These are phyloP conservation scores for Geotrichum candidum DNA, from an alignment of 1,139 yeast species.

Conservation along the genomic window DNA sequence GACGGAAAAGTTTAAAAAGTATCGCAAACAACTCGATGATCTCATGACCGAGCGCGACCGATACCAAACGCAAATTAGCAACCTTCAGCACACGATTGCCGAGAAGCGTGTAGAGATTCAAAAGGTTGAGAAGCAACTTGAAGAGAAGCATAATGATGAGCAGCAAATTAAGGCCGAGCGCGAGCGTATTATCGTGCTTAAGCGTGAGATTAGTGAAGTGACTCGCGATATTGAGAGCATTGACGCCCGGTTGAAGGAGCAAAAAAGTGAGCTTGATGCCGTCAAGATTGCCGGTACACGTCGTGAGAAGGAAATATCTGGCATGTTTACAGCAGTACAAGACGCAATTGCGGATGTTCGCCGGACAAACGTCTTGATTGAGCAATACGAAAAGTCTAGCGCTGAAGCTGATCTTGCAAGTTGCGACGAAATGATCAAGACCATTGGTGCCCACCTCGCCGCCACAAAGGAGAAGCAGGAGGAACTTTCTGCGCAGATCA, in stretches of 20 bases:
- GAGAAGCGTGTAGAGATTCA: constrained; percentile 53
- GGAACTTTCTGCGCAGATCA: constrained; percentile 20
- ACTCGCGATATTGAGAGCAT: constrained; percentile 16
- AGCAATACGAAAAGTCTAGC: constrained; percentile 18
- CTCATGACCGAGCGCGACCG: constrained; percentile 47
- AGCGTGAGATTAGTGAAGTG: constrained; percentile 14
- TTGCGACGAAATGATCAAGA: constrained; percentile 19
- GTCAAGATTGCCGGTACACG: constrained; percentile 19
- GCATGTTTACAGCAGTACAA: constrained; percentile 15
- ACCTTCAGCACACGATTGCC: constrained; percentile 48
- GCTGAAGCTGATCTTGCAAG: constrained; percentile 15
- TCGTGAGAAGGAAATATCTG: constrained; percentile 19
- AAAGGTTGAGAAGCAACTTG: constrained; percentile 31
- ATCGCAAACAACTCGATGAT: constrained; percentile 43
- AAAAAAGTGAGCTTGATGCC: constrained; percentile 18
- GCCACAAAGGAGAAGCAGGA: constrained; percentile 22
- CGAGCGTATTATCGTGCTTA: constrained; percentile 20
- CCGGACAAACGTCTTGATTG: constrained; percentile 14
- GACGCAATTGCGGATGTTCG: constrained; percentile 19
- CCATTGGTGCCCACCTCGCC: constrained; percentile 11
- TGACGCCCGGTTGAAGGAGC: constrained; percentile 16
- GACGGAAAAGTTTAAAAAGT: constrained; percentile 40
- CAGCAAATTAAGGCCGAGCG: constrained; percentile 29
- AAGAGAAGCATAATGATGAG: constrained; percentile 25
- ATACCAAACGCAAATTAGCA: constrained; percentile 44